Conservation (phyloP, 768 basidiomycete genomes). For the Suillus plorans region DNA sequence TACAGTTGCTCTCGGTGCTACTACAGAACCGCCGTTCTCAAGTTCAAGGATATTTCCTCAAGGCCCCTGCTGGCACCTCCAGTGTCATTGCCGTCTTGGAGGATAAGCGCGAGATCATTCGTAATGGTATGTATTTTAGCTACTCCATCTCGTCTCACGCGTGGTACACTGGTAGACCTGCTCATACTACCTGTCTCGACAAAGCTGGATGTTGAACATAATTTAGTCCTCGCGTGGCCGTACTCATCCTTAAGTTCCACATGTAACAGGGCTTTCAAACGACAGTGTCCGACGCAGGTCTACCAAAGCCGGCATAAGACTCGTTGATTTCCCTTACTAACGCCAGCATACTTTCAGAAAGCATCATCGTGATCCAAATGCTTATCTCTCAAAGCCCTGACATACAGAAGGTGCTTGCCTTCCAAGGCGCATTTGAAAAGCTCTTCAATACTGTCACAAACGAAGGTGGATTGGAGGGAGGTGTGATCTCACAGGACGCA, state of each 20-base stretch:
- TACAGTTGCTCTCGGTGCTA: constrained; percentile 79
- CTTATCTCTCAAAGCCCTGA: constrained; percentile 86
- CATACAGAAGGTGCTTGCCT: constrained; percentile 95
- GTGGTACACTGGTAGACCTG: constrained; percentile 7
- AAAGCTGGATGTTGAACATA: not conserved
- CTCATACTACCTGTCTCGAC: constrained; percentile 7
- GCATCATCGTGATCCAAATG: constrained; percentile 76
- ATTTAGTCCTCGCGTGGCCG: not conserved
- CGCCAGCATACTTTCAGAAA: constrained; percentile 51
- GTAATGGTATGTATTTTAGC: constrained; percentile 62
- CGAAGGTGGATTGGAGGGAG: constrained; percentile 93
- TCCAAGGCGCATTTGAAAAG: constrained; percentile 95
- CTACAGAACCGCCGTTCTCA: constrained; percentile 78
- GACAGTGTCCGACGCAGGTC: not conserved
- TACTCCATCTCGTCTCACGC: not conserved
- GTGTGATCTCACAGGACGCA: constrained; percentile 82
- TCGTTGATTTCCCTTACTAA: constrained; percentile 2
- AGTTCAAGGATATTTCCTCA: constrained; percentile 91
- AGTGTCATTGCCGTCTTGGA: constrained; percentile 76
- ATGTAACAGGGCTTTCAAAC: not conserved
- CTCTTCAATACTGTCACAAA: constrained; percentile 83
- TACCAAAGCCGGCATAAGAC: not conserved
- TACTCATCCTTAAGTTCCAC: not conserved
- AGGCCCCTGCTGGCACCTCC: constrained; percentile 71
- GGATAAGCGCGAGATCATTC: constrained; percentile 85